A percentile compares a stretch with the other conserved stretches of the same genome.
Evolutionary conservation across 2,329 filamentous ascomycete species (phyloP).

Genomic region (Fusarium clavum): DNA sequence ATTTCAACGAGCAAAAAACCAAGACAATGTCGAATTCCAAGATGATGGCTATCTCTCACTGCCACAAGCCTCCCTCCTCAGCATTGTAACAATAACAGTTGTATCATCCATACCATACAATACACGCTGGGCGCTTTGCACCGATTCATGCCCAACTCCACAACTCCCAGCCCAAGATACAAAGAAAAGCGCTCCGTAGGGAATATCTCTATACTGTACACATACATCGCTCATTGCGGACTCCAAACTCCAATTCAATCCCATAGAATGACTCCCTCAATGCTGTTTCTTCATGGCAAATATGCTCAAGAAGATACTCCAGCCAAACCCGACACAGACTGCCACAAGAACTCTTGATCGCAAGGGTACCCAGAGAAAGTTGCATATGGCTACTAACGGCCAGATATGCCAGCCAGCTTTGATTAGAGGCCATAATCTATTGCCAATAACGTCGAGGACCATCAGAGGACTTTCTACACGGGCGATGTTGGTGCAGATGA

Average conservation of each 20-base stretch:
- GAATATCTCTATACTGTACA: constrained; percentile 12
- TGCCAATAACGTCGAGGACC: constrained; percentile 45
- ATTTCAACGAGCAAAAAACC: neutral
- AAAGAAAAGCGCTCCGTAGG: constrained; percentile 24
- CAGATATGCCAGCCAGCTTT: constrained; percentile 54
- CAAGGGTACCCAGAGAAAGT: constrained; percentile 53
- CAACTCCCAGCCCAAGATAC: constrained; percentile 12
- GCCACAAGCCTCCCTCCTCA: too few relatives aligned
- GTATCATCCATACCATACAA: neutral
- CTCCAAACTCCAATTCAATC: constrained; percentile 13
- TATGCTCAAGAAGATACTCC: constrained; percentile 54
- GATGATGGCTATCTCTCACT: neutral
- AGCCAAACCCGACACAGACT: constrained; percentile 52
- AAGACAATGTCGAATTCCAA: neutral
- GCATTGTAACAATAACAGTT: neutral
- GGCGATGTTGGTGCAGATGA: constrained; percentile 52
- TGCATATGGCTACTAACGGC: constrained; percentile 52
- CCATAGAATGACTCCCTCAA: neutral
- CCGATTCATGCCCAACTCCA: neutral
- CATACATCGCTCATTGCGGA: neutral
- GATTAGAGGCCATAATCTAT: constrained; percentile 48
- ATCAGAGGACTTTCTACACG: constrained; percentile 44
- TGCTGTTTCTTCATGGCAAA: constrained; percentile 46
- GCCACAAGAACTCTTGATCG: constrained; percentile 52
- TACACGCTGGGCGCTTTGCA: neutral